These are phyloP conservation scores for Nothophoma quercina DNA, from an alignment of 2,329 filamentous ascomycete species.

Conservation along the genomic window DNA sequence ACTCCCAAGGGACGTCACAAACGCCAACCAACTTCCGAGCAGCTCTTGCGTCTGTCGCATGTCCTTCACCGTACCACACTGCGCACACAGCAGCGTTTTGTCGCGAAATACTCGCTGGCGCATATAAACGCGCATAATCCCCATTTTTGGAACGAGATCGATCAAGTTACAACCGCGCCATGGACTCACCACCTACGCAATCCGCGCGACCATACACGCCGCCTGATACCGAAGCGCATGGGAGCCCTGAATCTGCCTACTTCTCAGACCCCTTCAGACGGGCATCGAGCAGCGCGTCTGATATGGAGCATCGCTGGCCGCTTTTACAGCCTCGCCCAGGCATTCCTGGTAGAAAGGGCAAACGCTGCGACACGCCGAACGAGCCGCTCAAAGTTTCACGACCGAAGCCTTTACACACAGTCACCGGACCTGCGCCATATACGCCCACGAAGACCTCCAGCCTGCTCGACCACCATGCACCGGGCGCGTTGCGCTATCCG, in stretches of 20 bases:
- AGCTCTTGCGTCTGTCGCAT: conserved; percentile 17
- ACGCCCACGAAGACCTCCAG: conserved; percentile 31
- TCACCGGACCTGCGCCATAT: conserved; percentile 30
- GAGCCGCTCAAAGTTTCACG: conserved; percentile 19
- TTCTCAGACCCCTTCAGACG: conserved; percentile 30
- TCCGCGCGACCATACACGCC: conserved; percentile 42
- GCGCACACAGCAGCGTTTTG: conserved; percentile 9
- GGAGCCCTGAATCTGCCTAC: conserved; percentile 26
- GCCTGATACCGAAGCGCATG: conserved; percentile 33
- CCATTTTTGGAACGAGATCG: conserved; percentile 13
- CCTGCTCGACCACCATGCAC: conserved; percentile 17
- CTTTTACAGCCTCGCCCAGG: conserved; percentile 11
- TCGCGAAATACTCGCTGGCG: conserved; percentile 9
- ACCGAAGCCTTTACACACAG: conserved; percentile 24
- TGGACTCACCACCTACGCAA: conserved; percentile 31
- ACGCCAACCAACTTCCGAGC: conserved; percentile 7
- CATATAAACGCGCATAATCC: conserved; percentile 15
- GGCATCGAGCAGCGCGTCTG: conserved; percentile 19
- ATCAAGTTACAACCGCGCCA: conserved; percentile 22
- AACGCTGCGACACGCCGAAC: conserved; percentile 22
- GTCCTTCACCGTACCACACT: not conserved
- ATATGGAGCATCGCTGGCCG: conserved; percentile 22
- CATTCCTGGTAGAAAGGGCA: conserved; percentile 9
- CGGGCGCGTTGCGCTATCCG: conserved; percentile 36
- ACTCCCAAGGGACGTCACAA: conserved; percentile 19